A percentile compares a stretch with the other conserved stretches of the same genome.
Conservation (phyloP, 2,329 filamentous ascomycete species). For the Pseudogymnoascus sp. region DNA sequence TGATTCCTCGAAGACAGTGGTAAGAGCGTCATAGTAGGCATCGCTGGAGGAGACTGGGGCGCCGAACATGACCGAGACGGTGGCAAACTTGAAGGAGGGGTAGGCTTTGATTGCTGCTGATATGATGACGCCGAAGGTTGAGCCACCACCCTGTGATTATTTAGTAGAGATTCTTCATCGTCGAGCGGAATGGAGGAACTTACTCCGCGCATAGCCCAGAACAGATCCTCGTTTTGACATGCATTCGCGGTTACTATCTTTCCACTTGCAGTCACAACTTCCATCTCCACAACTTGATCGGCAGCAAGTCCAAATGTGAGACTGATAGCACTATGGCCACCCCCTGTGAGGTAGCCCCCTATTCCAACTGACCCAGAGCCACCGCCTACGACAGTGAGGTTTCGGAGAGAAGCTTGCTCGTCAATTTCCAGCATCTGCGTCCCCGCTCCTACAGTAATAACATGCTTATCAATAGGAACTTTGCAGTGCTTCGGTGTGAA, state of each 20-base stretch:
- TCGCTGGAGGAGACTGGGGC: conserved; percentile 30
- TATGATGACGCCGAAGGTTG: conserved; percentile 55
- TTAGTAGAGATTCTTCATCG: background rate
- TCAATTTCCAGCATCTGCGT: conserved; percentile 46
- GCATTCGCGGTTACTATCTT: conserved; percentile 46
- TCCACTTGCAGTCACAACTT: conserved; percentile 49
- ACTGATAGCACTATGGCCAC: conserved; percentile 51
- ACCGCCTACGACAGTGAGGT: conserved; percentile 49
- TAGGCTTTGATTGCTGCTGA: conserved; percentile 51
- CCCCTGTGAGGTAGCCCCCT: conserved; percentile 56
- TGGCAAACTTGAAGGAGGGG: conserved; percentile 30
- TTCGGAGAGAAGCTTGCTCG: conserved; percentile 37
- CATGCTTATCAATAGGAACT: conserved; percentile 39
- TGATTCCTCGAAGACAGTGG: conserved; percentile 41
- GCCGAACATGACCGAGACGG: conserved; percentile 30
- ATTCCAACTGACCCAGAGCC: conserved; percentile 50
- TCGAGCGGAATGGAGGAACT: conserved; percentile 22
- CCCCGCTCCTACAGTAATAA: conserved; percentile 49
- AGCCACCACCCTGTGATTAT: conserved; percentile 47
- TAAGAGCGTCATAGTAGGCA: conserved; percentile 42
- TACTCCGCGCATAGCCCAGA: conserved; percentile 58
- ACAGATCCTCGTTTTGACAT: conserved; percentile 50
- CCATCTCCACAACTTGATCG: conserved; percentile 55
- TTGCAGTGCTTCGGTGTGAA: conserved; percentile 40
- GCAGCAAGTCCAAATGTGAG: conserved; percentile 53